These are phyloP conservation scores for Serendipita indica DNA, from an alignment of 768 basidiomycete species.

Conservation along the genomic window DNA sequence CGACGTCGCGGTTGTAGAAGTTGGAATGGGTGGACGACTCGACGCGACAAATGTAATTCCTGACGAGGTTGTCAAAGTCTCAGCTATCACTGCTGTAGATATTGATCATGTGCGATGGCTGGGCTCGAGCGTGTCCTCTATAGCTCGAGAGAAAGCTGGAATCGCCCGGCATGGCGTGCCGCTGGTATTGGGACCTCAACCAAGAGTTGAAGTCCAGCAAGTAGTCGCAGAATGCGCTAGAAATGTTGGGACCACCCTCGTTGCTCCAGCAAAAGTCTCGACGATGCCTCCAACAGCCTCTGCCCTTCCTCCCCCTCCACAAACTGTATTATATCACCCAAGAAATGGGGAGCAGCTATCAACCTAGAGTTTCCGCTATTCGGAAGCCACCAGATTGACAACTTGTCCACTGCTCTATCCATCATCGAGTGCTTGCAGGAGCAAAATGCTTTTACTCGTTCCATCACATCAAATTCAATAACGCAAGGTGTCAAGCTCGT, in stretches of 20 bases:
- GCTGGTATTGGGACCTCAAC: constrained; percentile 55
- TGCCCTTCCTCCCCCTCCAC: neutral
- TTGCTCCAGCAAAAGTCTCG: neutral
- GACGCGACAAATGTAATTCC: constrained; percentile 91
- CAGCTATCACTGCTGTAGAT: constrained; percentile 76
- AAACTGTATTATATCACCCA: neutral
- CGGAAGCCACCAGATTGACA: constrained; percentile 75
- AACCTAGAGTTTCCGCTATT: constrained; percentile 44
- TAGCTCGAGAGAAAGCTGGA: constrained; percentile 69
- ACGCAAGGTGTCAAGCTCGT: constrained; percentile 22
- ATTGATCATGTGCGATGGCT: constrained; percentile 89
- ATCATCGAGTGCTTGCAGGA: constrained; percentile 41
- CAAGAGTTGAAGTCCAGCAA: constrained; percentile 24
- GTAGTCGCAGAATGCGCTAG: constrained; percentile 32
- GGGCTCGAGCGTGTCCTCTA: constrained; percentile 56
- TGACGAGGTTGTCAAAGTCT: constrained; percentile 46
- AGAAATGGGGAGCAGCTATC: constrained; percentile 24
- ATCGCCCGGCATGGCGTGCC: constrained; percentile 52
- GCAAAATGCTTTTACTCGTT: constrained; percentile 28
- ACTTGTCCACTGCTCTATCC: constrained; percentile 54
- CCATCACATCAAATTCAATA: constrained; percentile 7
- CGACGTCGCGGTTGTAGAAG: constrained; percentile 79
- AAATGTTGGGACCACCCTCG: constrained; percentile 19
- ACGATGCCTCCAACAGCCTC: neutral
- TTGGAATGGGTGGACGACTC: constrained; percentile 82